Conservation (phyloP, 129 eudicot genomes). For the Ambrosia trifida region DNA sequence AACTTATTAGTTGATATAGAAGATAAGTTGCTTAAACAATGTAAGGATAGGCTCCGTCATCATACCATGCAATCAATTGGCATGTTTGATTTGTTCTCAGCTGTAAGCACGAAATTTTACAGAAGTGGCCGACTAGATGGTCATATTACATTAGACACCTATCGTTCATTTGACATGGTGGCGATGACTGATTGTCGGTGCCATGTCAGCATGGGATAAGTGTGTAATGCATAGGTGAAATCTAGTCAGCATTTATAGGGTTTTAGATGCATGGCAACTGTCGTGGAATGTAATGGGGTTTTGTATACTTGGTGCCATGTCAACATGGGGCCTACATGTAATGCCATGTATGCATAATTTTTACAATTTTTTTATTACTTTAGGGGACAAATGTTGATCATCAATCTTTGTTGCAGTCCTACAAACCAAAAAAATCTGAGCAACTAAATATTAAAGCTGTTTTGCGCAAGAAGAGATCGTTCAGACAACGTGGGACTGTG, state of each 20-base stretch:
- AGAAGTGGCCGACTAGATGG: not conserved
- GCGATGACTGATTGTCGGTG: not conserved
- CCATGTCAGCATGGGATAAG: not conserved
- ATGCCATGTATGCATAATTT: not conserved
- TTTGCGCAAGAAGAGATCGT: slow-evolving; percentile 80
- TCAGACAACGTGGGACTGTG: slow-evolving; percentile 59
- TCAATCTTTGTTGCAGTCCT: slow-evolving; percentile 42
- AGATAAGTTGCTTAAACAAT: not conserved
- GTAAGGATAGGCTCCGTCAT: not conserved
- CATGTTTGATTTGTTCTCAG: not conserved
- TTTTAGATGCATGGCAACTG: not conserved
- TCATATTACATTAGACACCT: not conserved
- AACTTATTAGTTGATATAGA: not conserved
- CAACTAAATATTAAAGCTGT: slow-evolving; percentile 47
- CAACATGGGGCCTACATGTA: not conserved
- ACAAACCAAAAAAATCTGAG: slow-evolving; percentile 59
- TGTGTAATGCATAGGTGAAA: not conserved
- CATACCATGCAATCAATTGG: not conserved
- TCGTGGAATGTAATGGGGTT: not conserved
- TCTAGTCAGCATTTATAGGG: not conserved
- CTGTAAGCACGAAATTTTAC: not conserved
- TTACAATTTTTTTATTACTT: not conserved
- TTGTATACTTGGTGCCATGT: not conserved
- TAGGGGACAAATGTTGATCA: not conserved
- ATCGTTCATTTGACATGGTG: not conserved